Conservation (phyloP, 768 basidiomycete genomes). For the Mycena indigotica region DNA sequence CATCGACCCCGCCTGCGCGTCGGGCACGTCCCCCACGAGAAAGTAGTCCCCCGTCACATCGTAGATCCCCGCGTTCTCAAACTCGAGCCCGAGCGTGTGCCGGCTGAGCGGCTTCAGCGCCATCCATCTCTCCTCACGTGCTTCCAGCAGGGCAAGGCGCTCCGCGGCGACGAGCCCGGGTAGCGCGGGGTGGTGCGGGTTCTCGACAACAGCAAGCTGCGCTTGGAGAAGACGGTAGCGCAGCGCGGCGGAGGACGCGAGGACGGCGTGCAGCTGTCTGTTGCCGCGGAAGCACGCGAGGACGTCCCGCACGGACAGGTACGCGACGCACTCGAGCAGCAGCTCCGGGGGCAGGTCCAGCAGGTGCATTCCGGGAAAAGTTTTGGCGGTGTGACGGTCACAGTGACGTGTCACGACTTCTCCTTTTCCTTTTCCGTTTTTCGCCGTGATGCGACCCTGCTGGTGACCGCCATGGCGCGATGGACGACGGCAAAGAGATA, state of each 20-base stretch:
- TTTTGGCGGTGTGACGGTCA: background rate
- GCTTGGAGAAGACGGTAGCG: conserved; percentile 14
- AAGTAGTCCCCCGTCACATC: conserved; percentile 11
- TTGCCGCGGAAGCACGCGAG: background rate
- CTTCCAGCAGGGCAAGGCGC: conserved; percentile 9
- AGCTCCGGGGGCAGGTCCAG: background rate
- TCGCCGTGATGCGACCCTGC: background rate
- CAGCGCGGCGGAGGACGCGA: conserved; percentile 13
- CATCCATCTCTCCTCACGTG: conserved; percentile 18
- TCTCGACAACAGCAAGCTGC: conserved; percentile 21
- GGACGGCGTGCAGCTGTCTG: conserved; percentile 1
- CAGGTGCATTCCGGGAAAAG: background rate
- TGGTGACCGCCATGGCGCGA: background rate
- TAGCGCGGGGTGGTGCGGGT: conserved; percentile 5
- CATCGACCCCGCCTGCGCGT: background rate
- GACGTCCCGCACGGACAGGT: background rate
- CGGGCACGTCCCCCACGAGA: background rate
- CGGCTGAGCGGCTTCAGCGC: conserved; percentile 10
- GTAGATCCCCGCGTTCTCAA: conserved; percentile 15
- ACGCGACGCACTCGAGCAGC: background rate
- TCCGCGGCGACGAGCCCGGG: conserved; percentile 2
- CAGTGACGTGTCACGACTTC: background rate
- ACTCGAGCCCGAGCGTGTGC: conserved; percentile 19
- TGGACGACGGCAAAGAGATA: conserved; percentile 8
- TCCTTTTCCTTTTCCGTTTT: background rate